Conservation (phyloP, 2,329 filamentous ascomycete genomes). For the Macrophomina phaseolina region DNA sequence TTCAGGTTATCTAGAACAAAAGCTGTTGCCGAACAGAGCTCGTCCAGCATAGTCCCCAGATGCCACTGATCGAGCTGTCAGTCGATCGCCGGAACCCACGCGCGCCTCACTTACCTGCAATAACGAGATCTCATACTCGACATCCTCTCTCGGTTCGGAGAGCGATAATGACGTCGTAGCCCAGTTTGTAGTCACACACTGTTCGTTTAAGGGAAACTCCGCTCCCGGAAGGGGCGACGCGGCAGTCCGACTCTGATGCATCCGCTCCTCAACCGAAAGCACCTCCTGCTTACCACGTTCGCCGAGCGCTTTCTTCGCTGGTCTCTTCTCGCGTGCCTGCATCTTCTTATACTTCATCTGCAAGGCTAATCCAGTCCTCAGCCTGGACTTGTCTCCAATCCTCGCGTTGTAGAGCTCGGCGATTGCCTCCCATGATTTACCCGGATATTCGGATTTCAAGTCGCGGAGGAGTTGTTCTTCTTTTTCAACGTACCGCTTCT, state of each 20-base stretch:
- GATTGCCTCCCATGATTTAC: not conserved
- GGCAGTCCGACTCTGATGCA: too few relatives aligned
- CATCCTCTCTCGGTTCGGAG: not conserved
- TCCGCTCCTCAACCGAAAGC: too few relatives aligned
- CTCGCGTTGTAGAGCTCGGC: conserved; percentile 1
- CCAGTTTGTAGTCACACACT: not conserved
- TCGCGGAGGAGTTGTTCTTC: not conserved
- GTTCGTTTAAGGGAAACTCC: not conserved
- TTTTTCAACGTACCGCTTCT: not conserved
- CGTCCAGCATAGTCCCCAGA: not conserved
- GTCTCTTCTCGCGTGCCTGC: not conserved
- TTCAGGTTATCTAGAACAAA: not conserved
- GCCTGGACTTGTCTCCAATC: not conserved
- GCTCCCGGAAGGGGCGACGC: not conserved
- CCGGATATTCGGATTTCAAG: not conserved
- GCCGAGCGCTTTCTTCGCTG: not conserved
- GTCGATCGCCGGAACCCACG: not conserved
- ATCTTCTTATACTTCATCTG: not conserved
- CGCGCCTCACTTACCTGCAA: not conserved
- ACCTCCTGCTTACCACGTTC: not conserved
- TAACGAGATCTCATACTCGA: not conserved
- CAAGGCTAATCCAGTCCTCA: not conserved
- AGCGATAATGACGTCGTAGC: not conserved
- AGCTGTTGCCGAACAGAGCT: not conserved
- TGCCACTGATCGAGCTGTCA: not conserved